A percentile compares a stretch with the other conserved stretches of the same genome.
Evolutionary conservation across 768 basidiomycete species (phyloP).

Genomic region (Favolaschia claudopus): DNA sequence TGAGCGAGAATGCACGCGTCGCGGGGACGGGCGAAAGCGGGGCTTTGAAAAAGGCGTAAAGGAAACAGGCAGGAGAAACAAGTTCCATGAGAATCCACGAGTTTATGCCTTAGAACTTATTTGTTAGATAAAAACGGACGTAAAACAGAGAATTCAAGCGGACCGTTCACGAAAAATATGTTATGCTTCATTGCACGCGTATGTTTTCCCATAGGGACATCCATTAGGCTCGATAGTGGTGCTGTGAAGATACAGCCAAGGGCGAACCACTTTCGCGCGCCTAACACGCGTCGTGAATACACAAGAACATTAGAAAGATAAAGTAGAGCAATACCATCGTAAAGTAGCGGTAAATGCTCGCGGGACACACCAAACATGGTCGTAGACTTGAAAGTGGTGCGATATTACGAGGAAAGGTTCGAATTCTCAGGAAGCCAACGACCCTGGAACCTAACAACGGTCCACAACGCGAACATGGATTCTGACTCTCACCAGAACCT

Average conservation of each 20-base stretch:
- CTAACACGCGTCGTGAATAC: constrained; percentile 31
- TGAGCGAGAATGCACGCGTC: constrained; percentile 35
- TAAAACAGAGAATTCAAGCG: constrained; percentile 7
- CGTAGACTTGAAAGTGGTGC: neutral
- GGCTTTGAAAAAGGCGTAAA: constrained; percentile 54
- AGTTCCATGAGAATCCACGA: constrained; percentile 87
- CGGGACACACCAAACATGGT: constrained; percentile 21
- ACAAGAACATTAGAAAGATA: neutral
- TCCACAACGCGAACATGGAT: too few relatives aligned
- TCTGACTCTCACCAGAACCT: constrained; percentile 4
- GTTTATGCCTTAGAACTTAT: constrained; percentile 31
- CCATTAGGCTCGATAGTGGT: constrained; percentile 56
- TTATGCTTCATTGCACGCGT: constrained; percentile 51
- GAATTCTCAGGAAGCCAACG: too few relatives aligned
- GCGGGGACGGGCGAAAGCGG: constrained; percentile 52
- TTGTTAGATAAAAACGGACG: neutral
- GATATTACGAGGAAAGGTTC: too few relatives aligned
- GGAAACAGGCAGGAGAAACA: constrained; percentile 63
- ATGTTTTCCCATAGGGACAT: constrained; percentile 88
- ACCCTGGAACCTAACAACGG: too few relatives aligned
- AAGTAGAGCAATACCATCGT: constrained; percentile 8
- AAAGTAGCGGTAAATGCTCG: constrained; percentile 12
- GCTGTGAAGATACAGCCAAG: constrained; percentile 43
- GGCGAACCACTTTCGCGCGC: constrained; percentile 53
- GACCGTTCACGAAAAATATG: constrained; percentile 65